Conservation (phyloP, 2,329 filamentous ascomycete genomes). For the Cercospora nicotianae region DNA sequence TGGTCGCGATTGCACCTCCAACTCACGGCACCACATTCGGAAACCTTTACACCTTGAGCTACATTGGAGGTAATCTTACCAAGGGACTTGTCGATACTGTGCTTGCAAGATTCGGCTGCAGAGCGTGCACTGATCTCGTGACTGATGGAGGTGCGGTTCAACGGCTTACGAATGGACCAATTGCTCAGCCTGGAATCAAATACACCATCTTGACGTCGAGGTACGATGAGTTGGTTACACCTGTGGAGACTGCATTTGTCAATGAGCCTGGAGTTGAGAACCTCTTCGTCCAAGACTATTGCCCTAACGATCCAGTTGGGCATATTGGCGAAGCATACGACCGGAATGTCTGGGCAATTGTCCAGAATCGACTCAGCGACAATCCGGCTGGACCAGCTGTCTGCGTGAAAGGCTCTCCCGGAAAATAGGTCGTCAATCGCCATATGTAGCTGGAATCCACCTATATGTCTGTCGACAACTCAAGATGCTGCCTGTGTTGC, state of each 20-base stretch:
- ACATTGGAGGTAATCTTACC: conserved; percentile 26
- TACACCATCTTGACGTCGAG: conserved; percentile 27
- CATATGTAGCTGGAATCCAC: background rate
- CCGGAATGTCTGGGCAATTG: conserved; percentile 29
- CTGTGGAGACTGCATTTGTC: conserved; percentile 26
- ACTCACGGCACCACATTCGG: conserved; percentile 30
- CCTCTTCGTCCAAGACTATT: conserved; percentile 30
- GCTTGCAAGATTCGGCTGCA: conserved; percentile 24
- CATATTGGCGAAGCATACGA: conserved; percentile 33
- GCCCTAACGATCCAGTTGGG: conserved; percentile 26
- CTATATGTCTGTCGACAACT: background rate
- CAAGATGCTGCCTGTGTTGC: background rate
- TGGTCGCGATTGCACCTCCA: conserved; percentile 31
- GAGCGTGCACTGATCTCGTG: conserved; percentile 27
- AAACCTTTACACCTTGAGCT: conserved; percentile 24
- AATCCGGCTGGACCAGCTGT: conserved; percentile 21
- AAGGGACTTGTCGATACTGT: conserved; percentile 16
- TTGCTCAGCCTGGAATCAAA: conserved; percentile 26
- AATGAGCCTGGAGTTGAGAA: conserved; percentile 29
- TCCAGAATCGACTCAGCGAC: conserved; percentile 27
- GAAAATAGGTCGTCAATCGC: background rate
- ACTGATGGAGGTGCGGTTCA: conserved; percentile 22
- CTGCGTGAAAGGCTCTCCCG: conserved; percentile 25
- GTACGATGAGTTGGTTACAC: conserved; percentile 32
- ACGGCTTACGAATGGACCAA: conserved; percentile 23